Percentiles rank a stretch among this genome's conserved stretches.
These are phyloP conservation scores for Colletotrichum sp. DNA, from an alignment of 2,329 filamentous ascomycete genomes.

Conservation along the genomic window DNA sequence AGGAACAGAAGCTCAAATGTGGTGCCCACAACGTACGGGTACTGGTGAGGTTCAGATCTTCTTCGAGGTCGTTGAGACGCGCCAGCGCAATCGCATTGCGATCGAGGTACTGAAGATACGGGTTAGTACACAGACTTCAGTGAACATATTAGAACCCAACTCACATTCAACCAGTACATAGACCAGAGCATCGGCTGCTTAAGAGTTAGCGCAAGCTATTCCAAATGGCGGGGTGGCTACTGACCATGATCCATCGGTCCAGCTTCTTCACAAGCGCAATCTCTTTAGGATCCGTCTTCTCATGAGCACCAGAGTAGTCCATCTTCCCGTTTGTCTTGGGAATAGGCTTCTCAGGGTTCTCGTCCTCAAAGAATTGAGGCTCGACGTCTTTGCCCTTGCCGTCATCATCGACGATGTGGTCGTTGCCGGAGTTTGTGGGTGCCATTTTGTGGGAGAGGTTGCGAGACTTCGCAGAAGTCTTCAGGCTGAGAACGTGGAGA, in stretches of 20 bases:
- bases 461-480: background rate
- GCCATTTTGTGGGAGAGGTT: background rate
- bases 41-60: conserved; percentile 24
- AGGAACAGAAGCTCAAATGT: no score
- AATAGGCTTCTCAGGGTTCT: conserved; percentile 20
- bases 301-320: conserved; percentile 43
- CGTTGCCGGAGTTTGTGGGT: background rate
- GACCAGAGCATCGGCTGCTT: conserved; percentile 23
- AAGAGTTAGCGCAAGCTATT: background rate
- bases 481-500: background rate
- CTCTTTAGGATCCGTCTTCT: conserved; percentile 44
- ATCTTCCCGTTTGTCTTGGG: conserved; percentile 21
- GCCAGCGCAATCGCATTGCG: conserved; percentile 24
- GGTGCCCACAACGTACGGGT: background rate
- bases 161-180: conserved; percentile 25
- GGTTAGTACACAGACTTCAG: background rate
- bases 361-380: conserved; percentile 21
- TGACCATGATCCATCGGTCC: conserved; percentile 42
- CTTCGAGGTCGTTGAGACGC: conserved; percentile 25
- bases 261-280: conserved; percentile 45
- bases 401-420: background rate
- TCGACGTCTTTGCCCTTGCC: conserved; percentile 6
- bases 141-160: background rate
- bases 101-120: background rate
- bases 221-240: background rate